Percentiles rank a stretch among this genome's conserved stretches.
These are phyloP conservation scores for Trichoderma koningiopsis DNA, from an alignment of 2,329 filamentous ascomycete species.

Conservation along the genomic window DNA sequence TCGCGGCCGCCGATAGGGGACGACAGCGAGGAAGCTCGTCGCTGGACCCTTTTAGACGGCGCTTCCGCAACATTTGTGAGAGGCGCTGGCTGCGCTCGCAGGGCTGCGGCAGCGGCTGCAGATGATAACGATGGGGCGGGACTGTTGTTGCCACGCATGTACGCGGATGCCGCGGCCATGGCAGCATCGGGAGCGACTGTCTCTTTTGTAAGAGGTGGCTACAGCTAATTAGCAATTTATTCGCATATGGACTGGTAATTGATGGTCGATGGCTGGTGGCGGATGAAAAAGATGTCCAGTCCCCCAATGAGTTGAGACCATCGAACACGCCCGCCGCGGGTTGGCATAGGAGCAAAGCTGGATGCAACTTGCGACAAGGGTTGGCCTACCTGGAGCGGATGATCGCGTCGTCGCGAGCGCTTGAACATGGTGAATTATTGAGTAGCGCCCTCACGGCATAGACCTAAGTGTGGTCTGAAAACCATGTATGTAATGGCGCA, in stretches of 20 bases:
- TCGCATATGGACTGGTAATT: no score
- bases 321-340: background rate
- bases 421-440: conserved; percentile 48
- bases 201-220: conserved; percentile 62
- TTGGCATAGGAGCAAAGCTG: background rate
- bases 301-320: background rate
- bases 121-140: conserved; percentile 72
- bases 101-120: conserved; percentile 82
- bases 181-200: conserved; percentile 73
- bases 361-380: background rate
- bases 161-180: conserved; percentile 79
- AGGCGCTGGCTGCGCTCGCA: conserved; percentile 75
- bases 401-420: conserved; percentile 52
- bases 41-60: conserved; percentile 81
- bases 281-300: no score
- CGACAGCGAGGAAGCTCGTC: conserved; percentile 71
- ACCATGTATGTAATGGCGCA: background rate
- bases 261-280: no score
- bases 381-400: conserved; percentile 48
- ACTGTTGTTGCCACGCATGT: conserved; percentile 61
- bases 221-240: conserved; percentile 26
- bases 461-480: background rate
- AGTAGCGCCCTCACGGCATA: background rate
- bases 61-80: conserved; percentile 80
- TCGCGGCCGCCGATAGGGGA: conserved; percentile 62